phyloP scores from a whole-genome alignment of 78 protist species.

The Acrasis kona region DNA sequence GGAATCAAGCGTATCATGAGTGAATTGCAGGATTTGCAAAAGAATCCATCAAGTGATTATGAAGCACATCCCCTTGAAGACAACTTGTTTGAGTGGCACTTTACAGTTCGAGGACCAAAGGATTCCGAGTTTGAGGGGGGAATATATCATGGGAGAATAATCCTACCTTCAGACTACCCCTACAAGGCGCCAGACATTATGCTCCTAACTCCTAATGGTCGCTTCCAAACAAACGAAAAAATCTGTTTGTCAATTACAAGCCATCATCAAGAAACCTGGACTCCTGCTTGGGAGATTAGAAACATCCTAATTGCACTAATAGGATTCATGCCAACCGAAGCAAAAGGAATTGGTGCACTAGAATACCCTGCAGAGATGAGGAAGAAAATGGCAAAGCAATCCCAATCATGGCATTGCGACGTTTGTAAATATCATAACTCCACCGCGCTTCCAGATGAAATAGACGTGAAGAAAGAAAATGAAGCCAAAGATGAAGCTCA shows the following conservation, averaged over 20 bases:
- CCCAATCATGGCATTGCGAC: slow-evolving; percentile 15
- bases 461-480: too few species aligned
- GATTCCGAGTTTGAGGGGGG: slow-evolving; percentile 79
- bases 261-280: slow-evolving; percentile 93
- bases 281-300: slow-evolving; percentile 82
- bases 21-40: neutral
- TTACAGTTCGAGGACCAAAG: slow-evolving; percentile 83
- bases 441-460: neutral
- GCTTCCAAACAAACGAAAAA: slow-evolving; percentile 72
- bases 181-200: slow-evolving; percentile 71
- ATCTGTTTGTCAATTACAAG: slow-evolving; percentile 73
- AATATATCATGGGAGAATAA: slow-evolving; percentile 86
- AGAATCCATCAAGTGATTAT: slow-evolving; percentile 15
- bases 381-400: slow-evolving; percentile 30
- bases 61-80: slow-evolving; percentile 3
- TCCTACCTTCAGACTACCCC: slow-evolving; percentile 86
- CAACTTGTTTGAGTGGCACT: slow-evolving; percentile 85
- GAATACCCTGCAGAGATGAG: slow-evolving; percentile 51
- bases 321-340: slow-evolving; percentile 71
- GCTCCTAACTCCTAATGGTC: slow-evolving; percentile 82
- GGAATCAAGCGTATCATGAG: neutral
- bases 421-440: neutral
- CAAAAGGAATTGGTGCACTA: slow-evolving; percentile 81
- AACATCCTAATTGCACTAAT: slow-evolving; percentile 77
- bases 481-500: too few species aligned